phyloP scores from a whole-genome alignment of 768 basidiomycete species.

The Panellus pusillus region DNA sequence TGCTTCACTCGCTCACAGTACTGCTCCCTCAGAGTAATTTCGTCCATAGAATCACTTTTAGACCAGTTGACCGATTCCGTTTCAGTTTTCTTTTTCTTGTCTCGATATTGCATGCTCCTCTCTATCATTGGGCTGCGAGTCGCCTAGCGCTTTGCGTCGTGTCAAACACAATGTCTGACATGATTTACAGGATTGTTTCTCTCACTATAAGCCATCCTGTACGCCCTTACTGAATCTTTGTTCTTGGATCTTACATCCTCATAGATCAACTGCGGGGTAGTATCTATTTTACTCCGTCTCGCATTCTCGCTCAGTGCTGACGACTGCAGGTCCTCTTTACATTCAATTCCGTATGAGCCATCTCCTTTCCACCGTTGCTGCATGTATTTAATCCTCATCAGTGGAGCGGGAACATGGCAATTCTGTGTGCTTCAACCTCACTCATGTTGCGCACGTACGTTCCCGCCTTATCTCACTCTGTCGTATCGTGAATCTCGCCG shows the following conservation, averaged over 20 bases:
- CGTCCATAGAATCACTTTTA: background rate
- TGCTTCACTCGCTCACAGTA: background rate
- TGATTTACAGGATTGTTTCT: conserved; percentile 52
- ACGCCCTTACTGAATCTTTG: conserved; percentile 4
- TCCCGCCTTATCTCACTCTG: background rate
- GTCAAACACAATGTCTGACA: background rate
- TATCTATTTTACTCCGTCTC: background rate
- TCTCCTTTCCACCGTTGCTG: background rate
- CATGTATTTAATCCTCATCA: conserved; percentile 24
- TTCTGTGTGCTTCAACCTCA: conserved; percentile 65
- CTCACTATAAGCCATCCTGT: conserved; percentile 51
- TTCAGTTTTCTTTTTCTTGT: conserved; percentile 64
- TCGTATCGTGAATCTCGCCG: conserved; percentile 8
- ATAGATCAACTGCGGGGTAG: conserved; percentile 61
- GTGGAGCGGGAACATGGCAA: conserved; percentile 67
- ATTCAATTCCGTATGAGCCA: conserved; percentile 58
- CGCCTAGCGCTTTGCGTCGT: background rate
- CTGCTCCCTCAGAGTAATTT: conserved; percentile 22
- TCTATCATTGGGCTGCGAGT: conserved; percentile 65
- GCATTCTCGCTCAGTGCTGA: conserved; percentile 2
- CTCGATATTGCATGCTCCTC: conserved; percentile 71
- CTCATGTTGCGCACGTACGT: conserved; percentile 69
- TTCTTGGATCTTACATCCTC: conserved; percentile 12
- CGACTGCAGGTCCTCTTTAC: conserved; percentile 55
- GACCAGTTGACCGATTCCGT: conserved; percentile 1